Conservation (phyloP, 2,329 filamentous ascomycete genomes). For the Colletotrichum sp. region DNA sequence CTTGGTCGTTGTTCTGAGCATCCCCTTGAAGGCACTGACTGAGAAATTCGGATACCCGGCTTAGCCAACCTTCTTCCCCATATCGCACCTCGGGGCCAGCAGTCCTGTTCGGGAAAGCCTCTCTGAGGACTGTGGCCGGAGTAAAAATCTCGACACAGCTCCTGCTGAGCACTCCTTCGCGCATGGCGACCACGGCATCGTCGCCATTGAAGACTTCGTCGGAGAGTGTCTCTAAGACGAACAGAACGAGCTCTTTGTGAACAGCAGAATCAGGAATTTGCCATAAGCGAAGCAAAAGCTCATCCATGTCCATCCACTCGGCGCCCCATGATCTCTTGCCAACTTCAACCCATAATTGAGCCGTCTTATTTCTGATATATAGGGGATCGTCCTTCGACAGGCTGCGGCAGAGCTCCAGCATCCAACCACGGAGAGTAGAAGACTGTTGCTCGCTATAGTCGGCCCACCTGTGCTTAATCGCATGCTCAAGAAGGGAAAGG, state of each 20-base stretch:
- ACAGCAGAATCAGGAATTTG: conserved; percentile 66
- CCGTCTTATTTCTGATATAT: conserved; percentile 92
- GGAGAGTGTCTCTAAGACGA: conserved; percentile 87
- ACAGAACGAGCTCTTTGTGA: conserved; percentile 85
- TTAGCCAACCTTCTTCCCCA: conserved; percentile 87
- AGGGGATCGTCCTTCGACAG: conserved; percentile 75
- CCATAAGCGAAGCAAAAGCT: conserved; percentile 83
- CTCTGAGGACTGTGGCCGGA: conserved; percentile 73
- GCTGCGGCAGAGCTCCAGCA: conserved; percentile 77
- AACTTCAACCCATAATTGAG: conserved; percentile 92
- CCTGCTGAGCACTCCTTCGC: conserved; percentile 84
- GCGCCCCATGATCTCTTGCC: conserved; percentile 92
- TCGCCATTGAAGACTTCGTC: conserved; percentile 95
- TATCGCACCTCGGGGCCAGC: conserved; percentile 71
- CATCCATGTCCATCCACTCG: conserved; percentile 95
- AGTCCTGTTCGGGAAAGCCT: conserved; percentile 78
- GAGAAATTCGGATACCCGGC: conserved; percentile 76
- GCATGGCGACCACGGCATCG: conserved; percentile 82
- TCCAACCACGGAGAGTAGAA: conserved; percentile 73
- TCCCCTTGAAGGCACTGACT: conserved; percentile 73
- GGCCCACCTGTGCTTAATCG: conserved; percentile 84
- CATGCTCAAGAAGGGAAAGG: conserved; percentile 87
- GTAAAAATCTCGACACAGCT: conserved; percentile 95
- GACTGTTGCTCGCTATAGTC: conserved; percentile 74
- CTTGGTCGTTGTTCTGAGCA: conserved; percentile 67